Conservation (phyloP, 306 rosid genomes). For the Vigna angularis region DNA sequence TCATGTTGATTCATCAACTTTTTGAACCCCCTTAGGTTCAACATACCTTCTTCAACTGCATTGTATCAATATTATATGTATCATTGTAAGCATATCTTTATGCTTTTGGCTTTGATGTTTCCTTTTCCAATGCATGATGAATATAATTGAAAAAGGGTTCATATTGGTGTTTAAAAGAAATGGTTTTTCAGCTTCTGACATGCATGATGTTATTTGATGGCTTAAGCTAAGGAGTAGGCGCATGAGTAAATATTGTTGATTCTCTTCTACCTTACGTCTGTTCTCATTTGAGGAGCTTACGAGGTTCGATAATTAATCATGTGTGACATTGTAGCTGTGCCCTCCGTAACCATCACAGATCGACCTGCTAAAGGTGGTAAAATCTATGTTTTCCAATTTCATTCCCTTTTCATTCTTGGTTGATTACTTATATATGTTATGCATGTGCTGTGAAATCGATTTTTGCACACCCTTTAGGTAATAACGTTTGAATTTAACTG, state of each 20-base stretch:
- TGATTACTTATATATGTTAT: neutral
- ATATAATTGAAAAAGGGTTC: neutral
- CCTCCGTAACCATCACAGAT: slow-evolving; percentile 56
- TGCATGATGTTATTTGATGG: slow-evolving; percentile 17
- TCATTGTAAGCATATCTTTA: neutral
- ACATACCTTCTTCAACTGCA: slow-evolving; percentile 14
- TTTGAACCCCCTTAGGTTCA: slow-evolving; percentile 36
- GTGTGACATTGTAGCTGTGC: slow-evolving; percentile 71
- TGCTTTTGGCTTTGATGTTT: neutral
- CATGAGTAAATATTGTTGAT: slow-evolving; percentile 50
- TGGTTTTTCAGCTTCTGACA: slow-evolving; percentile 19
- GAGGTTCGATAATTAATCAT: slow-evolving; percentile 60
- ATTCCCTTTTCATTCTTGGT: slow-evolving; percentile 7
- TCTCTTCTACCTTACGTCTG: slow-evolving; percentile 51
- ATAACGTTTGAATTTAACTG: neutral
- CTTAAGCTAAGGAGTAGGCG: slow-evolving; percentile 48
- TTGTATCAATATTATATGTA: neutral
- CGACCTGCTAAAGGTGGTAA: slow-evolving; percentile 57
- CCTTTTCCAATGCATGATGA: neutral
- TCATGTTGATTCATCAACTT: slow-evolving; percentile 33
- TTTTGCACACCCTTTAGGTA: neutral
- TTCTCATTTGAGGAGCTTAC: slow-evolving; percentile 48
- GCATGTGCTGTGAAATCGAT: neutral
- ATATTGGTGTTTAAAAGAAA: neutral
- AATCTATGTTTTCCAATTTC: neutral